These are phyloP conservation scores for Pseudohalonectria lignicola DNA, from an alignment of 2,329 filamentous ascomycete species.

Conservation along the genomic window DNA sequence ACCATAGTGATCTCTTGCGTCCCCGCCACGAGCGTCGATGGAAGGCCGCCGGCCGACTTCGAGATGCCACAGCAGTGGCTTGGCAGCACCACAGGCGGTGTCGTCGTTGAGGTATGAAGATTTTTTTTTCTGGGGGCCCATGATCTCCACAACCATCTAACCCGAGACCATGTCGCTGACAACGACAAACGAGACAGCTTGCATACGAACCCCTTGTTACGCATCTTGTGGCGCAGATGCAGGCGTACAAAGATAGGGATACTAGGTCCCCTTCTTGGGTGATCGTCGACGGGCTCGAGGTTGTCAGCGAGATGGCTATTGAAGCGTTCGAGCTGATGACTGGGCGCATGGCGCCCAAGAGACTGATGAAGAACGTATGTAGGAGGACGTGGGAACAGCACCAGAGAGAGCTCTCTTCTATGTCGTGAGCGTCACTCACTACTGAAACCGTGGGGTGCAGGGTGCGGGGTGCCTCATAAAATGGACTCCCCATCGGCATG, in stretches of 20 bases:
- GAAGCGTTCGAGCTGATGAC: conserved; percentile 71
- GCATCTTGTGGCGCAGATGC: conserved; percentile 56
- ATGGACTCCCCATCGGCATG: too few species aligned
- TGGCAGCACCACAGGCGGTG: conserved; percentile 58
- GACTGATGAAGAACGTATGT: conserved; percentile 53
- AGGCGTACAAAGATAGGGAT: conserved; percentile 29
- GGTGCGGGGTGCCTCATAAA: too few species aligned
- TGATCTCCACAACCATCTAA: too few species aligned
- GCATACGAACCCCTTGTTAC: conserved; percentile 63
- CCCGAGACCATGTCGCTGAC: too few species aligned
- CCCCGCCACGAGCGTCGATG: conserved; percentile 50
- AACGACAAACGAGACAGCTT: too few species aligned
- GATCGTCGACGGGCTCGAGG: conserved; percentile 60
- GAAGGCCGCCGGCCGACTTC: conserved; percentile 54
- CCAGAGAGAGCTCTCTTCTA: conserved; percentile 11
- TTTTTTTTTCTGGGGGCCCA: too few species aligned
- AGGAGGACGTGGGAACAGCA: conserved; percentile 30
- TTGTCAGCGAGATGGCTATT: conserved; percentile 64
- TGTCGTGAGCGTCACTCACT: too few species aligned
- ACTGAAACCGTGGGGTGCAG: too few species aligned
- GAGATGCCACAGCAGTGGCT: conserved; percentile 61
- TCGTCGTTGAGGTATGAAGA: conserved; percentile 49
- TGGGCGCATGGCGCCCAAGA: conserved; percentile 57
- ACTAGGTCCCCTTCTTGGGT: conserved; percentile 52
- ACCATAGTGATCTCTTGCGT: conserved; percentile 66